phyloP scores from a whole-genome alignment of 148 eudicot species.

The Drosera capensis region DNA sequence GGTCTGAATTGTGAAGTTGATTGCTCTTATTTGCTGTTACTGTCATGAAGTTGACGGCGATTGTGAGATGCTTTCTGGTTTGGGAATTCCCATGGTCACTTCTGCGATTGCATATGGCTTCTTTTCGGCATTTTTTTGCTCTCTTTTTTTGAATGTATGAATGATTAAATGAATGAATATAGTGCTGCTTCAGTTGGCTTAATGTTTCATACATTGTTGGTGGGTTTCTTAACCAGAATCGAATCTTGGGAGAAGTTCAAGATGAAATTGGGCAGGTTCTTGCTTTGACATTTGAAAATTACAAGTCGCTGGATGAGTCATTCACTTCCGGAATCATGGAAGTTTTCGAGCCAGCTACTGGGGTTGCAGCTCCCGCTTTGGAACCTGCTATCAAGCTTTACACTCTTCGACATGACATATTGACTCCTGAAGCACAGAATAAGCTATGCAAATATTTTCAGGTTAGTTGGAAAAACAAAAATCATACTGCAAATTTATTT shows the following conservation, averaged over 20 bases:
- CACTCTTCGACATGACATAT: constrained; percentile 75
- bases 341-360: constrained; percentile 69
- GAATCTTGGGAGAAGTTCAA: constrained; percentile 82
- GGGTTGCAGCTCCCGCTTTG: constrained; percentile 70
- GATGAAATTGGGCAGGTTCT: constrained; percentile 84
- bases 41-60: too few species aligned
- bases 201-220: background rate
- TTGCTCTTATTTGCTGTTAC: too few species aligned
- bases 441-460: constrained; percentile 80
- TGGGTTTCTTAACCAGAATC: constrained; percentile 36
- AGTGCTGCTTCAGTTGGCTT: background rate
- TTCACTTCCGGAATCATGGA: constrained; percentile 58
- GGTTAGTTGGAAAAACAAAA: constrained; percentile 33
- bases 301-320: constrained; percentile 79
- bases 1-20: constrained; percentile 5
- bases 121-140: too few species aligned
- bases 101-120: too few species aligned
- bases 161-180: too few species aligned
- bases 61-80: too few species aligned
- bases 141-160: too few species aligned
- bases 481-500: too few species aligned
- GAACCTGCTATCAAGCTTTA: constrained; percentile 78
- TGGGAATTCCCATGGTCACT: too few species aligned
- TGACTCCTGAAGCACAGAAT: constrained; percentile 82
- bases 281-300: constrained; percentile 74